These are phyloP conservation scores for Akanthomyces lecanii DNA, from an alignment of 2,329 filamentous ascomycete genomes.

Conservation along the genomic window DNA sequence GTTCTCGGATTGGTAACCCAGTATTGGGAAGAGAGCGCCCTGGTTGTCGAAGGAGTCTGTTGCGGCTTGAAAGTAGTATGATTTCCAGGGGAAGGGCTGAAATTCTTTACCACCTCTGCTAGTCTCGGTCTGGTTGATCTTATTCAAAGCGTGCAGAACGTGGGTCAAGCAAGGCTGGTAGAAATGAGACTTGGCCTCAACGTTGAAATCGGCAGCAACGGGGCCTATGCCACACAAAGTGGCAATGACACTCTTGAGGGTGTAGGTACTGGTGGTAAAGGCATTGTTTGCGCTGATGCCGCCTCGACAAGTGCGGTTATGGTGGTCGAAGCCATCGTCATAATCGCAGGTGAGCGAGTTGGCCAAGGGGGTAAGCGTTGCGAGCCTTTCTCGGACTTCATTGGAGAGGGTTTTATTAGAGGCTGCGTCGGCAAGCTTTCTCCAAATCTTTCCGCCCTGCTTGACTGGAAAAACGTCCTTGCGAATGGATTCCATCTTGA, in stretches of 20 bases:
- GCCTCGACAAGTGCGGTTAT: constrained; percentile 25
- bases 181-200: constrained; percentile 37
- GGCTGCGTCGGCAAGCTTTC: constrained; percentile 30
- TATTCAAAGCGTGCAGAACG: constrained; percentile 32
- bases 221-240: constrained; percentile 40
- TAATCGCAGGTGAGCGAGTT: constrained; percentile 35
- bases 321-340: constrained; percentile 27
- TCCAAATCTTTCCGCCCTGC: constrained; percentile 36
- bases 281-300: constrained; percentile 40
- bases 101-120: constrained; percentile 21
- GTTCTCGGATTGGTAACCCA: constrained; percentile 30
- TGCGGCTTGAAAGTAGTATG: constrained; percentile 31
- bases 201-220: constrained; percentile 39
- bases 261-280: constrained; percentile 40
- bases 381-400: constrained; percentile 27
- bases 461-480: constrained; percentile 44
- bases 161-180: constrained; percentile 44
- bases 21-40: constrained; percentile 26
- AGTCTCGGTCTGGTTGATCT: constrained; percentile 9
- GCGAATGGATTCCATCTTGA: constrained; percentile 42
- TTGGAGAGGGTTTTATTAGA: constrained; percentile 31
- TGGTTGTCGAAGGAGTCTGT: constrained; percentile 34
- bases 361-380: constrained; percentile 29
- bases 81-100: constrained; percentile 29
- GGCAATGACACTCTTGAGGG: constrained; percentile 40